Percentiles rank a stretch among this genome's conserved stretches.
phyloP scores from a whole-genome alignment of 257 asterid species.

The Eucommia ulmoides region DNA sequence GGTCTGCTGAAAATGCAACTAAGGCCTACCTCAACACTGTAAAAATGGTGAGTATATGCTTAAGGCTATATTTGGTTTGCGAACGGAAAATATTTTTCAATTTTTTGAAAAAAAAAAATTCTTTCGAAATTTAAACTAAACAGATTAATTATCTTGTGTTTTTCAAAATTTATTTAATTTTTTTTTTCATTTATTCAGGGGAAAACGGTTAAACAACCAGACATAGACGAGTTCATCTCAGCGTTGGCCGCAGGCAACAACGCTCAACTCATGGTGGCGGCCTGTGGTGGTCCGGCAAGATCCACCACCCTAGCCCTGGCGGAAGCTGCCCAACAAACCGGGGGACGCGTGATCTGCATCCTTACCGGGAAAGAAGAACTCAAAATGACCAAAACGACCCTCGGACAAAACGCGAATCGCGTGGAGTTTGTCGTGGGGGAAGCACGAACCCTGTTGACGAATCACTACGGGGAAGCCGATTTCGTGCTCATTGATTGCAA shows the following conservation, averaged over 20 bases:
- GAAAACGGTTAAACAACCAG: slow-evolving; percentile 47
- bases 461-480: slow-evolving; percentile 35
- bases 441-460: slow-evolving; percentile 23
- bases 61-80: too few species aligned
- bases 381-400: slow-evolving; percentile 15
- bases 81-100: too few species aligned
- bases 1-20: too few species aligned
- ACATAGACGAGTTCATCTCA: slow-evolving; percentile 68
- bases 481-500: slow-evolving; percentile 71
- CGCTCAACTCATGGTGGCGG: slow-evolving; percentile 42
- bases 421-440: slow-evolving; percentile 45
- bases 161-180: too few species aligned
- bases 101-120: too few species aligned
- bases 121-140: too few species aligned
- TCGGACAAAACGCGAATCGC: slow-evolving; percentile 16
- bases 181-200: slow-evolving; percentile 24
- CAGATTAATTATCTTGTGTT: too few species aligned
- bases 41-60: too few species aligned
- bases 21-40: too few species aligned
- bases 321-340: slow-evolving; percentile 78
- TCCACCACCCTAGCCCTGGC: slow-evolving; percentile 55
- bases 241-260: slow-evolving; percentile 83
- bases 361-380: slow-evolving; percentile 33
- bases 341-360: slow-evolving; percentile 61
- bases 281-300: slow-evolving; percentile 50